Conservation (phyloP, 805 yeast species). For the Cephaloascus fragrans region DNA sequence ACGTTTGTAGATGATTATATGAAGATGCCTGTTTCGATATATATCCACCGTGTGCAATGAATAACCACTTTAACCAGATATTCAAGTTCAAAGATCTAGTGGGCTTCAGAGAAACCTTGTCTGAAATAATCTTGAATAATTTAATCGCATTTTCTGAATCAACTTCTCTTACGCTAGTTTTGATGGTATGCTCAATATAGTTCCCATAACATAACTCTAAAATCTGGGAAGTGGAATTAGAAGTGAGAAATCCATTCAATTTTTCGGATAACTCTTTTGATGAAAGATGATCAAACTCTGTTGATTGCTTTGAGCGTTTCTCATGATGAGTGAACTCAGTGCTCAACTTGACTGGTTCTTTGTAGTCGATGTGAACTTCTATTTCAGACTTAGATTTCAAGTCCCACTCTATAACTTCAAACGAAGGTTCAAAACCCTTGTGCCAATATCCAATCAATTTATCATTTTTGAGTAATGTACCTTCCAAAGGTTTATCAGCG, state of each 20-base stretch:
- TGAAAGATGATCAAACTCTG: neutral
- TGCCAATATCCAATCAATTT: conserved; percentile 27
- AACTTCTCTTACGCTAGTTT: conserved; percentile 25
- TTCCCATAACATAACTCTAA: conserved; percentile 17
- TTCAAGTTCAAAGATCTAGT: conserved; percentile 17
- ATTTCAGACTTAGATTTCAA: conserved; percentile 6
- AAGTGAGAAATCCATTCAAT: conserved; percentile 8
- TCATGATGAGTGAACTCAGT: neutral
- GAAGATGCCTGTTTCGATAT: conserved; percentile 42
- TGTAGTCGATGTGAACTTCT: neutral
- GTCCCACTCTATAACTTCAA: conserved; percentile 9
- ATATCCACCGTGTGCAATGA: conserved; percentile 62
- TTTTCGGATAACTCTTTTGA: conserved; percentile 11
- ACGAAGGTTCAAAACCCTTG: conserved; percentile 18
- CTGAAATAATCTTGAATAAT: conserved; percentile 18
- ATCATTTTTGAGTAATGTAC: conserved; percentile 6
- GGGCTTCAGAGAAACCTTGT: conserved; percentile 18
- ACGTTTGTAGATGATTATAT: conserved; percentile 41
- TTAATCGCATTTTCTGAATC: conserved; percentile 18
- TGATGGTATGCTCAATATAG: conserved; percentile 19
- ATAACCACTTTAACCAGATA: conserved; percentile 76
- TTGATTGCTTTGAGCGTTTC: too few species aligned
- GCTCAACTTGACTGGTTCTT: neutral
- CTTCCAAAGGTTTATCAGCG: conserved; percentile 14
- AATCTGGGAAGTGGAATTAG: conserved; percentile 5